Evolutionary conservation across 495 filamentous ascomycete genomes (phyloP), one percentile per base, ranked within the genome.

Genomic region (Chaetomium cochliodes): DNA sequence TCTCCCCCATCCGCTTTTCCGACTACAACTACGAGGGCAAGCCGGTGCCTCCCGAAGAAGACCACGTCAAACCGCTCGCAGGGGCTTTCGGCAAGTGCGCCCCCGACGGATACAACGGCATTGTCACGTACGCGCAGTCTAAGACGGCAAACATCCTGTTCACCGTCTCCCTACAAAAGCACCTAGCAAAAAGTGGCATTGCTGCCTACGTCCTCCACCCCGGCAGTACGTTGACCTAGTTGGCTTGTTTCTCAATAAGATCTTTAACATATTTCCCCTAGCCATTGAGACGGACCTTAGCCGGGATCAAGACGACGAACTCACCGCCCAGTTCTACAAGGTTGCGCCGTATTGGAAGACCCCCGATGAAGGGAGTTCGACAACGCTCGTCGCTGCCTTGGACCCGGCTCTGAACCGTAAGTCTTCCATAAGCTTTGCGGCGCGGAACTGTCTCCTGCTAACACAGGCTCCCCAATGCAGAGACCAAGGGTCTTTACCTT

Each of bases 61-160:
- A 77, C 44, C 74, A 77, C 2, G 57, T 70, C 46, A 67, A 58
- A 5, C 71, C 64, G 12, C 30, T 79, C 30, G 67, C 69, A 12
- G 67, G 70, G 13, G 68, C 74, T 0, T 78, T 82, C 50, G 69
- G 57, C 1, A 76, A 66, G 52, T 67, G 65, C 33, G 70, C 72
- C 9, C 65, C 80, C 52, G 76, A 82, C 22, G 84, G 84, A 3
- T 89, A 87, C 69, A 79, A 83, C 55, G 74, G 78, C 25, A 82
- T 78, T 60, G 65, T 81, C 47, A 81, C 82, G 11, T 87, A 88
- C 50, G 82, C 77, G 15, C 79, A 84, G 60, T 84, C 82, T 58
- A 88, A 88, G 73, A 81, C 85, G 39, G 86, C 85, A 28, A 88
- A 87, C 62, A 77, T 87, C n/a, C 63, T 87, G 47, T 85, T 86